Evolutionary conservation across 2,329 filamentous ascomycete genomes (phyloP), one percentile per base, ranked within the genome.

Genomic region (Huntiella moniliformis): DNA sequence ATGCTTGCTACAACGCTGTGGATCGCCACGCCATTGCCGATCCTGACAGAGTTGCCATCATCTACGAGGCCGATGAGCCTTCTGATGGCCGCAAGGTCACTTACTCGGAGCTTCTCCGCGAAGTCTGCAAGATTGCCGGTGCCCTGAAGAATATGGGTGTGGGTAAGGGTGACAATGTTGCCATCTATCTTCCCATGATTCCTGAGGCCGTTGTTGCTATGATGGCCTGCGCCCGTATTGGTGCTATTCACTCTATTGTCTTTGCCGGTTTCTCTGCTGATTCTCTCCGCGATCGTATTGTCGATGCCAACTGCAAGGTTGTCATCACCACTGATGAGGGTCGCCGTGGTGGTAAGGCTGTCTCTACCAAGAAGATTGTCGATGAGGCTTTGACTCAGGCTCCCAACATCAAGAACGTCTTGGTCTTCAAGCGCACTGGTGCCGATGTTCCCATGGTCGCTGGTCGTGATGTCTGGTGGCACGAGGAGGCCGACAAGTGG

Each of bases 291-390:
- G 91, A 98, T 63, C 86, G 91, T 58, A 87, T 98, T 56, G 68
- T 91, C 51, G 91, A 98, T 59, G 88, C 82, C 49, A 67, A 84
- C 55, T 88, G 81, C 61, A 93, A 82, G 67, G 83, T 96, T 45
- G 81, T 96, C 64, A 95, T 98, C 59, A 98, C 91, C 50, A 82
- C 85, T 2, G 91, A 98, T 61, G 91, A 98, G 71, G 91, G 91
- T 59, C 94, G 92, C 74, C 85, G 91, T 57, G 91, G 91, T 56
- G 91, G 91, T 61, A 98, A 96, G 71, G 65, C 92, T 57, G 95
- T 98, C 60, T 83, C 84, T 57, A 96, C 88, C 56, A 96, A 98
- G 77, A 93, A 93, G 71, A 96, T 98, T 60, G 91, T 96, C 54
- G 91, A 98, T 58, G 91, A 96, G 60, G 88, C 88, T 34, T 73